A percentile compares a stretch with the other conserved stretches of the same genome.
Evolutionary conservation across 768 basidiomycete genomes (phyloP).

Genomic region (Mycena galopus): DNA sequence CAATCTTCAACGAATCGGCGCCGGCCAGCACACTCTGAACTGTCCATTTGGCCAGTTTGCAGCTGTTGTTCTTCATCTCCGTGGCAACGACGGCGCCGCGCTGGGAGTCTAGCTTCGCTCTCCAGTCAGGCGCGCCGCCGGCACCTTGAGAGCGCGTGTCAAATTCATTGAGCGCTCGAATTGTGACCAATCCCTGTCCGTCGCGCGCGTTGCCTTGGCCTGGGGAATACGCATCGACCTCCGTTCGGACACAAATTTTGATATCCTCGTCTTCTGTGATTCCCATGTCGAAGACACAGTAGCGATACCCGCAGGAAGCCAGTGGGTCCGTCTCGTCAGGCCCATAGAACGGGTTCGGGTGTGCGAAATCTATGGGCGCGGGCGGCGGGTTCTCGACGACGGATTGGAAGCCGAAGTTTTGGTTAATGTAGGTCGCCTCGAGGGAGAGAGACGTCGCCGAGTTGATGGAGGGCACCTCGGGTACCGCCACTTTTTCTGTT

Average conservation of each 20-base stretch:
- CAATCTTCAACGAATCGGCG: constrained; percentile 97
- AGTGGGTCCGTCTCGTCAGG: constrained; percentile 95
- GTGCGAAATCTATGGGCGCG: constrained; percentile 77
- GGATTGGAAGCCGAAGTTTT: constrained; percentile 97
- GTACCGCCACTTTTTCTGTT: constrained; percentile 68
- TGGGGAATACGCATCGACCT: constrained; percentile 90
- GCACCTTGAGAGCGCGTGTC: constrained; percentile 91
- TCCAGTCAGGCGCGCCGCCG: constrained; percentile 98
- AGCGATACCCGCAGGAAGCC: constrained; percentile 96
- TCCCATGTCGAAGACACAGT: constrained; percentile 94
- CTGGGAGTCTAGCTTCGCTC: constrained; percentile 95
- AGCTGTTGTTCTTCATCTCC: constrained; percentile 99
- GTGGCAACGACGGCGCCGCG: constrained; percentile 98
- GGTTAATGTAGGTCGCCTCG: constrained; percentile 99
- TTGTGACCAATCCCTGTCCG: constrained; percentile 86
- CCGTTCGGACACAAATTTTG: constrained; percentile 93
- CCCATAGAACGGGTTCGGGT: constrained; percentile 96
- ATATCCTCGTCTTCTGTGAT: constrained; percentile 93
- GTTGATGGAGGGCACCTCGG: constrained; percentile 90
- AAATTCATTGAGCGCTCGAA: constrained; percentile 97
- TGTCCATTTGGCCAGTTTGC: constrained; percentile 97
- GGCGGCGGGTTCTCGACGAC: constrained; percentile 80
- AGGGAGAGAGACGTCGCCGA: constrained; percentile 93
- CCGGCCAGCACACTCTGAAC: constrained; percentile 96
- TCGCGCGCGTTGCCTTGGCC: constrained; percentile 72